Conservation (phyloP, 805 yeast genomes). For the Starmerella potacharoeniae region DNA sequence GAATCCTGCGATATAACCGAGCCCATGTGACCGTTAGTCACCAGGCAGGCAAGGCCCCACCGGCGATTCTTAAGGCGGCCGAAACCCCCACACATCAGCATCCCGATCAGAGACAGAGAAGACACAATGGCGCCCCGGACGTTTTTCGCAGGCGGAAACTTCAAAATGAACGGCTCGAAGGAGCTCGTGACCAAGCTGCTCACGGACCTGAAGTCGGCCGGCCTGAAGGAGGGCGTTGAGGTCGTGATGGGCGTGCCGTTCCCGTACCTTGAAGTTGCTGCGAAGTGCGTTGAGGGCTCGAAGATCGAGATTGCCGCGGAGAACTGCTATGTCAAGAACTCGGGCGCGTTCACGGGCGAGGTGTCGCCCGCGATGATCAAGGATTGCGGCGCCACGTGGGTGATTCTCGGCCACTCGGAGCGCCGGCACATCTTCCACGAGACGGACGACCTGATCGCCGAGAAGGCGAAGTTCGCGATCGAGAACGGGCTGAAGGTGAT, state of each 20-base stretch:
- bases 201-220: slow-evolving; percentile 67
- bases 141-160: slow-evolving; percentile 98
- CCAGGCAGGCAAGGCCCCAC: not conserved
- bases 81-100: not conserved
- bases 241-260: slow-evolving; percentile 96
- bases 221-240: slow-evolving; percentile 67
- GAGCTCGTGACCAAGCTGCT: slow-evolving; percentile 74
- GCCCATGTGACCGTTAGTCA: not conserved
- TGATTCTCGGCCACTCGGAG: slow-evolving; percentile 95
- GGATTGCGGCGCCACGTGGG: slow-evolving; percentile 91
- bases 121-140: slow-evolving; percentile 49
- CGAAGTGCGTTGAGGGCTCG: slow-evolving; percentile 49
- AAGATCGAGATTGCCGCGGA: slow-evolving; percentile 81
- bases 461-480: slow-evolving; percentile 86
- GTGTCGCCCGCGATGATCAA: slow-evolving; percentile 75
- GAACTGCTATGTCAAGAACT: slow-evolving; percentile 73
- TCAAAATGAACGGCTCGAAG: slow-evolving; percentile 95
- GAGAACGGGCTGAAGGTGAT: slow-evolving; percentile 84
- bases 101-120: not conserved
- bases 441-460: slow-evolving; percentile 81
- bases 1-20: not conserved
- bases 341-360: slow-evolving; percentile 99
- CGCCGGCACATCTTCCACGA: slow-evolving; percentile 92
- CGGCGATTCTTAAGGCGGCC: not conserved
- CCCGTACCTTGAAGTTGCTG: slow-evolving; percentile 74